A percentile compares a stretch with the other conserved stretches of the same genome.
Evolutionary conservation across 1,284 basidiomycete species (phyloP).

Genomic region (Pholiota adiposa): DNA sequence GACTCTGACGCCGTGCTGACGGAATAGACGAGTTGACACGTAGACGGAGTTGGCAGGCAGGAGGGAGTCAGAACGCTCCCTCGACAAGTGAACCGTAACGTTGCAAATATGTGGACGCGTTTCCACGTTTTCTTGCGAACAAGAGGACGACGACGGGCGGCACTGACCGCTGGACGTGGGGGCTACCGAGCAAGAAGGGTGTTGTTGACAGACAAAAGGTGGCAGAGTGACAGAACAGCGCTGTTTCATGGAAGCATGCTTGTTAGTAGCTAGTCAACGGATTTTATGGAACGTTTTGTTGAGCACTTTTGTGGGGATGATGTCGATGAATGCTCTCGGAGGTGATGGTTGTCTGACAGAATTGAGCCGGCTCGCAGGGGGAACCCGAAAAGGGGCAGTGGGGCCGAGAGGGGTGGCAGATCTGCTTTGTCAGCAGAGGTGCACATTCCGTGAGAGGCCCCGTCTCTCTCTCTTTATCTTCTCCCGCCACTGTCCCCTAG

Average conservation of each 20-base stretch:
- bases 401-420: slow-evolving; percentile 16
- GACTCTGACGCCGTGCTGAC: slow-evolving; percentile 1
- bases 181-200: no score
- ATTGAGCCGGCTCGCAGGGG: slow-evolving; percentile 13
- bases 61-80: slow-evolving; percentile 3
- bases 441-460: slow-evolving; percentile 7
- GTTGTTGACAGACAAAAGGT: neutral
- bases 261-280: no score
- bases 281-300: no score
- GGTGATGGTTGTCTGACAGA: neutral
- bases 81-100: neutral
- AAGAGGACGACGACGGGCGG: neutral
- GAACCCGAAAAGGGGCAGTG: slow-evolving; percentile 17
- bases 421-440: slow-evolving; percentile 19
- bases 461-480: slow-evolving; percentile 16
- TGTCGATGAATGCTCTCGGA: neutral
- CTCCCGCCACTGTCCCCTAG: slow-evolving; percentile 21
- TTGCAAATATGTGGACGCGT: slow-evolving; percentile 13
- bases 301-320: no score
- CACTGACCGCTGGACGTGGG: neutral
- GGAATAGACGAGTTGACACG: slow-evolving; percentile 7
- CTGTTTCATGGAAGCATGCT: neutral
- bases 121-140: slow-evolving; percentile 12
- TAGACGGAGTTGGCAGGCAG: slow-evolving; percentile 9
- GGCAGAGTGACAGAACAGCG: neutral